A percentile compares a stretch with the other conserved stretches of the same genome.
Evolutionary conservation across 306 rosid genomes (phyloP).

Genomic region (Vicia faba): DNA sequence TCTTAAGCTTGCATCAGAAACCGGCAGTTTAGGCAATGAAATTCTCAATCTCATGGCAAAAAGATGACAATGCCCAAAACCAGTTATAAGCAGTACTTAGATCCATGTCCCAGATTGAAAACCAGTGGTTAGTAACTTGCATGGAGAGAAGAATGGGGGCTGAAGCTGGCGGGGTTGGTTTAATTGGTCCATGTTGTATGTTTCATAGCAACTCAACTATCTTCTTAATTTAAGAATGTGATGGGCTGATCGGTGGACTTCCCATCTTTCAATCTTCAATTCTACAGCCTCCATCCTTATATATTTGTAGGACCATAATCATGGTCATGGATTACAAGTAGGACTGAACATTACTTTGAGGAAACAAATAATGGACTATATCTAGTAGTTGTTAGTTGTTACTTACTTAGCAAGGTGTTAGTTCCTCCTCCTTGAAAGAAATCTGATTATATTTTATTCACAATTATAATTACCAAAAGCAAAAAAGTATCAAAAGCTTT

Average conservation of each 20-base stretch:
- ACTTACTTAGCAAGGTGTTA: constrained; percentile 5
- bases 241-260: constrained; percentile 21
- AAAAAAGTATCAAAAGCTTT: too few species aligned
- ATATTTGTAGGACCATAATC: constrained; percentile 16
- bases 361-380: neutral
- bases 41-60: constrained; percentile 46
- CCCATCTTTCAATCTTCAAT: constrained; percentile 31
- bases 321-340: constrained; percentile 17
- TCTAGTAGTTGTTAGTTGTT: constrained; percentile 20
- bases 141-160: constrained; percentile 28
- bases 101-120: constrained; percentile 28
- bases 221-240: constrained; percentile 23
- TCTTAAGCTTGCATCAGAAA: constrained; percentile 50
- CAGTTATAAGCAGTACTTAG: constrained; percentile 11
- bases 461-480: neutral
- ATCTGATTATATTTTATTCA: neutral
- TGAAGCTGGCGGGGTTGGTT: constrained; percentile 29
- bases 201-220: constrained; percentile 19
- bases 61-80: constrained; percentile 45
- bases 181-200: constrained; percentile 34
- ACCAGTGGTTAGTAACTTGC: constrained; percentile 21
- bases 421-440: neutral
- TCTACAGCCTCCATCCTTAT: constrained; percentile 36
- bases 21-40: constrained; percentile 44
- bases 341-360: constrained; percentile 21